Percentiles rank a stretch among this genome's conserved stretches.
Evolutionary conservation across 257 asterid species (phyloP).

Genomic region (Ophiorrhiza pumila): DNA sequence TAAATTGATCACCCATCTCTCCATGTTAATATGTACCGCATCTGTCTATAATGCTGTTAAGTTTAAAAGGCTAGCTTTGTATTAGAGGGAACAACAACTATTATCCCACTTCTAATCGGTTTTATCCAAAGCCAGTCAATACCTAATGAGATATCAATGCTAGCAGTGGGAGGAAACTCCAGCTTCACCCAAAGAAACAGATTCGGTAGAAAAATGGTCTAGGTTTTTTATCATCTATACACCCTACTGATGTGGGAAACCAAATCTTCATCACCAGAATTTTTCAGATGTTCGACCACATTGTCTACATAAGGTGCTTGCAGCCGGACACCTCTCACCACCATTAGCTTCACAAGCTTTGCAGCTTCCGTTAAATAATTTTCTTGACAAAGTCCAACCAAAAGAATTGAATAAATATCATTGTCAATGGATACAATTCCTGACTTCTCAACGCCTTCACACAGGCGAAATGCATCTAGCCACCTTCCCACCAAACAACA

Average conservation of each 20-base stretch:
- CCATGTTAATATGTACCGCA: background rate
- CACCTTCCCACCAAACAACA: constrained; percentile 44
- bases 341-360: constrained; percentile 43
- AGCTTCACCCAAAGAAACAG: too few relatives aligned
- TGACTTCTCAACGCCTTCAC: constrained; percentile 47
- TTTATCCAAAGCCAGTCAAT: background rate
- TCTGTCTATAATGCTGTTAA: background rate
- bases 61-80: background rate
- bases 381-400: constrained; percentile 51
- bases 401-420: constrained; percentile 46
- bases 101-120: background rate
- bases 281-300: constrained; percentile 30
- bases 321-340: constrained; percentile 30
- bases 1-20: background rate
- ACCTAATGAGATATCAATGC: background rate
- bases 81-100: background rate
- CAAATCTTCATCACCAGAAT: constrained; percentile 41
- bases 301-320: constrained; percentile 30
- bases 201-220: background rate
- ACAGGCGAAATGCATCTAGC: constrained; percentile 56
- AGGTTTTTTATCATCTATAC: constrained; percentile 12
- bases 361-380: constrained; percentile 47
- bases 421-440: constrained; percentile 42
- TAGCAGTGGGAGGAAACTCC: background rate
- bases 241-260: constrained; percentile 30